These are phyloP conservation scores for Spizellomyces sp. DNA, from an alignment of 192 early-diverging fungal genomes.

Conservation along the genomic window DNA sequence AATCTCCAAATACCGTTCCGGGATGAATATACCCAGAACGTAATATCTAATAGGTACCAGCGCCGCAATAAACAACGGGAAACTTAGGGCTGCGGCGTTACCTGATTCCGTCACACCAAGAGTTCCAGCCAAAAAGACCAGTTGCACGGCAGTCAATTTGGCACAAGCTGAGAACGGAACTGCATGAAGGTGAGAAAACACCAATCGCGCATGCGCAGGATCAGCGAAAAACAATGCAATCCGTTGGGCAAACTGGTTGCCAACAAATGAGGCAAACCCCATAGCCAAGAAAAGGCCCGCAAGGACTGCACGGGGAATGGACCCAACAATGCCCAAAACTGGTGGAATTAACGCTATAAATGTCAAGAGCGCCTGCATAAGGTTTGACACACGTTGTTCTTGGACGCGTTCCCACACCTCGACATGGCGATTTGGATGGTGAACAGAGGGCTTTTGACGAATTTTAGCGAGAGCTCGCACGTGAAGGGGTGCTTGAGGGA, in stretches of 20 bases:
- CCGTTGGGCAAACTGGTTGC: conserved; percentile 21
- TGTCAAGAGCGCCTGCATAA: conserved; percentile 20
- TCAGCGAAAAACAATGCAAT: background rate
- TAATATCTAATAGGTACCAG: conserved; percentile 23
- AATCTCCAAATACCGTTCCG: background rate
- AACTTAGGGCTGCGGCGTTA: conserved; percentile 8
- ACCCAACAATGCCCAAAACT: conserved; percentile 7
- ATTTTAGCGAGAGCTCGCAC: conserved; percentile 21
- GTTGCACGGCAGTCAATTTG: conserved; percentile 19
- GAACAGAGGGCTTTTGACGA: background rate
- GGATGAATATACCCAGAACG: conserved; percentile 5
- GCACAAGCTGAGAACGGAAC: background rate
- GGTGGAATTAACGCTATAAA: conserved; percentile 14
- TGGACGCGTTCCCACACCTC: conserved; percentile 7
- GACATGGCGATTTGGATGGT: background rate
- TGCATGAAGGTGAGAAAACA: background rate
- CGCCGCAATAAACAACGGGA: conserved; percentile 26
- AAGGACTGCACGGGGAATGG: conserved; percentile 23
- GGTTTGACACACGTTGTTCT: conserved; percentile 28
- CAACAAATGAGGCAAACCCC: conserved; percentile 22
- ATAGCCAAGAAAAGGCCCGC: conserved; percentile 30
- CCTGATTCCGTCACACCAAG: conserved; percentile 18
- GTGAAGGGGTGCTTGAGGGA: conserved; percentile 35
- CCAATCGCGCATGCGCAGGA: background rate
- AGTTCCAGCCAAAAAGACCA: conserved; percentile 6